Base-by-base conservation (phyloP, 352 stramenopile genomes). In the Phytopythium delawarense region DNA sequence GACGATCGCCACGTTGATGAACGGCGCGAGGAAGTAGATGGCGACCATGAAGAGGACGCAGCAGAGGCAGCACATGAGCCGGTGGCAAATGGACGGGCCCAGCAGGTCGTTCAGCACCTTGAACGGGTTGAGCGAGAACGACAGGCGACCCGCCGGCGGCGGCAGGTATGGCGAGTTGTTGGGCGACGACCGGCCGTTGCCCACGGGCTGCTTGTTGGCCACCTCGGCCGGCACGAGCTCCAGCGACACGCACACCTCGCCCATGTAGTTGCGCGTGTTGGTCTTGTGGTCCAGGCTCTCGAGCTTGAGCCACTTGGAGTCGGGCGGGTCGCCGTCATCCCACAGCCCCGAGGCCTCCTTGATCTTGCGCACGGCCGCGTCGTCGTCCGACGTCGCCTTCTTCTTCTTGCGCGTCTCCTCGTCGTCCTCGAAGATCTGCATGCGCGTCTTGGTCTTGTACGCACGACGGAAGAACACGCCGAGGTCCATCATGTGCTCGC, bases 131-230 rank as follows among this genome's bases (percentile, higher is more conserved):
- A 96, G 76, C 16, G 80, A 94, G 70, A 96, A 96, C 63, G 95
- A 95, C 2, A 98, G 71, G 11, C 94, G 81, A 11, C 93, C 94
- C 28, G 85, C 85, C 12, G 93, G 92, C 12, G 89, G 89, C 15
- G 93, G 93, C 35, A 97, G 74, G 67, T 97, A 97, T 34, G 94
- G 94, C 58, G 95, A 95, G 62, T 92, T 93, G 77, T 98, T 98
- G 9, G 94, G 94, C 23, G 94, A 81, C 34, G 74, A 86, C 12
- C 93, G 84, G 37, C 92, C 94, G n/a, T 78, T 71, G 59, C 93
- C 94, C 32, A 93, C 87, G 0, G 75, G 68, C 46, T 91, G 78
- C 42, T 84, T 75, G 61, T 92, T 87, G 0, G 92, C 89, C 25
- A 87, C 84, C 42, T 97, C 92, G 7, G 79, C 77, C 12, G 93